Base-by-base conservation (phyloP, 2,329 filamentous ascomycete species). In the Epichloe scottii region DNA sequence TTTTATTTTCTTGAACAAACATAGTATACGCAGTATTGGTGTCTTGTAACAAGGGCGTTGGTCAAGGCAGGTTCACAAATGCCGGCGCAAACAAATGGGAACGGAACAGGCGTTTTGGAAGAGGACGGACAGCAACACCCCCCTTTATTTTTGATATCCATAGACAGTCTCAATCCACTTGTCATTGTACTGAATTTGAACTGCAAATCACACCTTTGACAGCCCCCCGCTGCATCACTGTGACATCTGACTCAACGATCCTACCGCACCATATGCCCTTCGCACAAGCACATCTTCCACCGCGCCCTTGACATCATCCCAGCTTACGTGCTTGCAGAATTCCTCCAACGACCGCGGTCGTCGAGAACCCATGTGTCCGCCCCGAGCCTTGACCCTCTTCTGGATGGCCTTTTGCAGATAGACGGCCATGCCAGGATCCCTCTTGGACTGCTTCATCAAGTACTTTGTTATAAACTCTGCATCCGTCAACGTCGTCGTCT, bases 371-470 rank as follows among this genome's bases (percentile, higher is more conserved):
- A 12, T 48, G 40, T 3, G 51, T 30, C 12, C 15, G 3, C 51
- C 51, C 4, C 56, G 51, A 8, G 53, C 46, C 21, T 53, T 56
- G 41, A 63, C 40, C 5, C 59, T 62, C 39, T 52, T 58, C 40
- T 60, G 61, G 4, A 70, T 56, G 5, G 59, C 55, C 14, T 55
- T 61, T 50, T 69, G 67, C 12, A 70, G 58, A 46, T 63, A 55
- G 12, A 64, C 58, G 12, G 65, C 66, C 55, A 70, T 58, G 38
- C 48, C 46, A 7, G 63, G 56, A 42, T 69, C 67, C 21, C 67
- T 60, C 49, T 64, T 64, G 1, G 61, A 62, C 50, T 70, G 67
- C 50, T 68, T 64, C 49, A 56, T 60, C 47, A 70, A 60, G 49
- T 70, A 70, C 21, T 57, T 59, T 15, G 54, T 53, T 26, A 58